These are phyloP conservation scores for Colletotrichum tamarilloi DNA, from an alignment of 2,329 filamentous ascomycete species.

Conservation along the genomic window DNA sequence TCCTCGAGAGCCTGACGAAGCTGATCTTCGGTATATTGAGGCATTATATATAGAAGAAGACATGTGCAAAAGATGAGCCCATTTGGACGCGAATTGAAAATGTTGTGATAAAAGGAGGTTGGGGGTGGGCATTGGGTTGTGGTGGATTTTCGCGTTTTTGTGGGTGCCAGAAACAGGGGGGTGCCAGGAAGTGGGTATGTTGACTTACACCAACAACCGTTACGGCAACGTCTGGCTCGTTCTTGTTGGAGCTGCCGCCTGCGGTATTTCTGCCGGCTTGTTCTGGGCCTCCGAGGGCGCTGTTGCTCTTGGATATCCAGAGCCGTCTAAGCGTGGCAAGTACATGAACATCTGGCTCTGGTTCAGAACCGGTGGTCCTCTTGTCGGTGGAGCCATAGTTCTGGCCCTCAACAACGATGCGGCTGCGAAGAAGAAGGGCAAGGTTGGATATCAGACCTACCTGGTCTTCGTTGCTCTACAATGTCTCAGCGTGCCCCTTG, in stretches of 20 bases:
- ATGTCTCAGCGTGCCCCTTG: constrained; percentile 41
- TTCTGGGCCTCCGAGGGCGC: constrained; percentile 64
- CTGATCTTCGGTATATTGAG: too few relatives aligned
- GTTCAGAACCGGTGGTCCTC: constrained; percentile 61
- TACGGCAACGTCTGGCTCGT: constrained; percentile 64
- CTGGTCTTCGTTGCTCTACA: constrained; percentile 44
- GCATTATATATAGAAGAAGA: too few relatives aligned
- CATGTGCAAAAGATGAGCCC: too few relatives aligned
- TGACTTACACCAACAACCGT: constrained; percentile 62
- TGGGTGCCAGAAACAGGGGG: too few relatives aligned
- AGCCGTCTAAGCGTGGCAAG: constrained; percentile 56
- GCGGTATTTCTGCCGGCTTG: constrained; percentile 59
- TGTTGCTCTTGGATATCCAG: constrained; percentile 60
- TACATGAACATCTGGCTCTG: constrained; percentile 53
- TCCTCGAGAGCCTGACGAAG: too few relatives aligned
- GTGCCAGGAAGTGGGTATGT: too few relatives aligned
- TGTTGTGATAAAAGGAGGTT: too few relatives aligned
- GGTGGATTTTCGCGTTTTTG: too few relatives aligned
- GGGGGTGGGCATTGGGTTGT: too few relatives aligned
- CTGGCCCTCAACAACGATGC: constrained; percentile 53
- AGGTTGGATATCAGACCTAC: constrained; percentile 41
- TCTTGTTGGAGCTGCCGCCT: constrained; percentile 58
- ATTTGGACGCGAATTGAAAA: too few relatives aligned
- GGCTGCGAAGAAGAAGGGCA: constrained; percentile 38
- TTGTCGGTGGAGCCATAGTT: constrained; percentile 58